These are phyloP conservation scores for Penicillium occitanis DNA, from an alignment of 2,329 filamentous ascomycete genomes.

Conservation along the genomic window DNA sequence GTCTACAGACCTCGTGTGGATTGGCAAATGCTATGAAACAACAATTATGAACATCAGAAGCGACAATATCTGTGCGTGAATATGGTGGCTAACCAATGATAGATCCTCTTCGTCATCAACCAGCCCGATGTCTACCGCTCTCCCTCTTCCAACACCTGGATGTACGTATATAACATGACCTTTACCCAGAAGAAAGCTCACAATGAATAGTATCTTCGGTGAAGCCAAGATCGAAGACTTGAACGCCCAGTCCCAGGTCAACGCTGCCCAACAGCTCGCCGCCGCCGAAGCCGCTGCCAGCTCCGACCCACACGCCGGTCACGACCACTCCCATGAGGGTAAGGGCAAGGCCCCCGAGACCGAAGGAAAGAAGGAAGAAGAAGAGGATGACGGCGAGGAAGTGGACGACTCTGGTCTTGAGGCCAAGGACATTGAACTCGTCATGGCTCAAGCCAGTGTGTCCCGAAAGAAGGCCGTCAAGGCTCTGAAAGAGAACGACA, in stretches of 20 bases:
- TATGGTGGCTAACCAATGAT: constrained; percentile 20
- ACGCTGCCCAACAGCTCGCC: constrained; percentile 92
- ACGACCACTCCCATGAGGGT: constrained; percentile 52
- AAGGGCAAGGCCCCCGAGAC: constrained; percentile 68
- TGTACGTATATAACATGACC: constrained; percentile 62
- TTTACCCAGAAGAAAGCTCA: background rate
- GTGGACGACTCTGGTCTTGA: constrained; percentile 92
- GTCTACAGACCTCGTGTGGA: constrained; percentile 34
- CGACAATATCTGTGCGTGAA: background rate
- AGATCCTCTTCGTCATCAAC: constrained; percentile 99
- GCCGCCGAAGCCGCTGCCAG: constrained; percentile 65
- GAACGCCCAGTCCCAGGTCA: constrained; percentile 96
- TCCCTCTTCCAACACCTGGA: constrained; percentile 98
- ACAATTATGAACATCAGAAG: background rate
- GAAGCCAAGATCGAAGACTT: constrained; percentile 99
- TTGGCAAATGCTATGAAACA: too few species aligned
- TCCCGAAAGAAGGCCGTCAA: constrained; percentile 98
- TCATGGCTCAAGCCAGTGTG: constrained; percentile 96
- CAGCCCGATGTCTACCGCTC: constrained; percentile 99
- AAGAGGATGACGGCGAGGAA: constrained; percentile 93
- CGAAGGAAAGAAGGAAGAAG: constrained; percentile 68
- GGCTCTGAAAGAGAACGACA: constrained; percentile 94
- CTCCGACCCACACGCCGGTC: constrained; percentile 60
- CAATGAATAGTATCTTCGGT: constrained; percentile 77
- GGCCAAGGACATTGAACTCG: constrained; percentile 98